A percentile compares a stretch with the other conserved stretches of the same genome.
Evolutionary conservation across 75 land plant genomes (phyloP).

Genomic region (Cupressus sempervirens): DNA sequence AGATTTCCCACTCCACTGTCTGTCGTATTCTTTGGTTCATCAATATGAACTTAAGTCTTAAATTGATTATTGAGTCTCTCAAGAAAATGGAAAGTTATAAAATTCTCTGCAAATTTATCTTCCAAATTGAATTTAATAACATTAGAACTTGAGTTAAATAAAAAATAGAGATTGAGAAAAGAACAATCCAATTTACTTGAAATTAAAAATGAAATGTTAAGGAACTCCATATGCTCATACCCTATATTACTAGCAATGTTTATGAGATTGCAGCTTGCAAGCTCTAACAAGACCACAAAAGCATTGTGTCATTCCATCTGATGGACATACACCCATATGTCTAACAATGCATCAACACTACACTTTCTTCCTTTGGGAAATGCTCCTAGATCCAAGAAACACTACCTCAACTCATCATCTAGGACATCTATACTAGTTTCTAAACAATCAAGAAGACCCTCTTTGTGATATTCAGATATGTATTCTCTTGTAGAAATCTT

Average conservation of each 20-base stretch:
- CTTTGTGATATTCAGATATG: conserved; percentile 49
- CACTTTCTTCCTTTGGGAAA: conserved; percentile 61
- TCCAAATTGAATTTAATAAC: background rate
- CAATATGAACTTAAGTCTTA: background rate
- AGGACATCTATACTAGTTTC: conserved; percentile 35
- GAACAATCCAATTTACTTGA: background rate
- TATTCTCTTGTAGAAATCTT: conserved; percentile 37
- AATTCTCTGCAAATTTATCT: background rate
- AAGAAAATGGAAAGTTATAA: background rate
- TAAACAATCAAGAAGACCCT: conserved; percentile 45
- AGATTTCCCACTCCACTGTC: too few relatives aligned
- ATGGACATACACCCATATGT: conserved; percentile 49
- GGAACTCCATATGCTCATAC: background rate
- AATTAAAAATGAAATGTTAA: background rate
- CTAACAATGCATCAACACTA: conserved; percentile 44
- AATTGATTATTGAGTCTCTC: background rate
- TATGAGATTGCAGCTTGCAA: conserved; percentile 46
- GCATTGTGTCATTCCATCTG: conserved; percentile 52
- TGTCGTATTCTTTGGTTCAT: background rate
- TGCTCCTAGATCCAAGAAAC: conserved; percentile 55
- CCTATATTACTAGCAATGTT: conserved; percentile 36
- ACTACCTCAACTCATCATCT: conserved; percentile 29
- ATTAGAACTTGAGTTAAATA: background rate
- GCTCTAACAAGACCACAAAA: conserved; percentile 45
- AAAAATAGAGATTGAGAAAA: background rate